Evolutionary conservation across 2,329 filamentous ascomycete species (phyloP).

Genomic region (Coniochaeta hoffmannii): DNA sequence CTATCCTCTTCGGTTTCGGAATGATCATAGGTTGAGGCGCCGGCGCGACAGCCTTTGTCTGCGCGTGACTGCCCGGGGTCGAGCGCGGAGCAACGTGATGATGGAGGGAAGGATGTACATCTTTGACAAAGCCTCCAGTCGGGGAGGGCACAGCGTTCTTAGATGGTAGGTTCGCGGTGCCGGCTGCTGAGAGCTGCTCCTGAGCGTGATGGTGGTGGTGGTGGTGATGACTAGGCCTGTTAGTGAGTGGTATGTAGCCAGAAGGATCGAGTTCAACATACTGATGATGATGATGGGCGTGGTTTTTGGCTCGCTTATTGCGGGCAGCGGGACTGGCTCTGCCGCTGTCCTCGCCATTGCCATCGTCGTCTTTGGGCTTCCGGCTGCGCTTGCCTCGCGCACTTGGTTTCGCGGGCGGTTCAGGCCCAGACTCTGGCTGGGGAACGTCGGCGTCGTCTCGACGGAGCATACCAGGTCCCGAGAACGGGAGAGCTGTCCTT

Average conservation of each 20-base stretch:
- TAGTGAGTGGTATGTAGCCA: constrained; percentile 8
- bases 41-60: constrained; percentile 18
- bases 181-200: constrained; percentile 36
- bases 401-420: constrained; percentile 28
- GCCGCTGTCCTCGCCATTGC: constrained; percentile 60
- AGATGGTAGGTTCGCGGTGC: constrained; percentile 33
- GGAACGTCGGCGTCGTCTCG: constrained; percentile 44
- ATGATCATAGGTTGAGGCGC: constrained; percentile 35
- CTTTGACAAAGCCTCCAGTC: constrained; percentile 27
- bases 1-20: constrained; percentile 52
- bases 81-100: constrained; percentile 36
- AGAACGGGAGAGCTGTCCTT: constrained; percentile 37
- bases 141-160: constrained; percentile 41
- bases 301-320: constrained; percentile 61
- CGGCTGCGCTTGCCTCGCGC: constrained; percentile 58
- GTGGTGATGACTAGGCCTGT: constrained; percentile 39
- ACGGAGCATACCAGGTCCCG: constrained; percentile 34
- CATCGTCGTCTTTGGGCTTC: constrained; percentile 66
- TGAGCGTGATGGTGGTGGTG: constrained; percentile 51
- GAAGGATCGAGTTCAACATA: constrained; percentile 34
- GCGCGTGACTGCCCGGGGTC: constrained; percentile 11
- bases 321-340: constrained; percentile 52
- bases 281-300: constrained; percentile 60
- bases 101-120: constrained; percentile 35
- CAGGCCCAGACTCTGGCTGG: constrained; percentile 38